Conservation (phyloP, 148 eudicot genomes). For the Polygonum aviculare region DNA sequence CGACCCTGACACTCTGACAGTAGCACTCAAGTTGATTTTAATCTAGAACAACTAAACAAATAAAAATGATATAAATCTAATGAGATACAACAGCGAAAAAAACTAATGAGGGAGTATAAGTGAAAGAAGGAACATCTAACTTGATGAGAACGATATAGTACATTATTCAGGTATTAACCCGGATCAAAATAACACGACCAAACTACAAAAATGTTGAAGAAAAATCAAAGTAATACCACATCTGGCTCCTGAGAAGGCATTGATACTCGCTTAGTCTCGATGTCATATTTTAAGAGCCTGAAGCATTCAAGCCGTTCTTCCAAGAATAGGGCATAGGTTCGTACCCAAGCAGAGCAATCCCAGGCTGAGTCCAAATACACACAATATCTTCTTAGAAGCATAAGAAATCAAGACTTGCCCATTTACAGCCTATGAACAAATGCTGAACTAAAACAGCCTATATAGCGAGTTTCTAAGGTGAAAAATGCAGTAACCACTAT, state of each 20-base stretch:
- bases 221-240: slow-evolving; percentile 42
- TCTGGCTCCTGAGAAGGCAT: slow-evolving; percentile 77
- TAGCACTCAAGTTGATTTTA: not conserved
- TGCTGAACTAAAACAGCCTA: not conserved
- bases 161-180: not conserved
- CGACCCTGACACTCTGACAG: not conserved
- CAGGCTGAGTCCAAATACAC: slow-evolving; percentile 44
- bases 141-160: not conserved
- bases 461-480: not conserved
- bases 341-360: slow-evolving; percentile 99
- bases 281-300: slow-evolving; percentile 83
- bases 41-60: not conserved
- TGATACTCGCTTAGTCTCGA: slow-evolving; percentile 88
- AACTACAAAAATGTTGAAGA: not conserved
- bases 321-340: slow-evolving; percentile 84
- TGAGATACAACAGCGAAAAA: not conserved
- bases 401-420: not conserved
- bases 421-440: not conserved
- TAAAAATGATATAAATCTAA: not conserved
- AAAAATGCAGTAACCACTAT: slow-evolving; percentile 1
- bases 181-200: not conserved
- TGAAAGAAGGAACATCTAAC: not conserved
- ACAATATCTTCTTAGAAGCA: not conserved
- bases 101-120: not conserved
- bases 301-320: slow-evolving; percentile 95